These are phyloP conservation scores for Trichoderma atrobrunneum DNA, from an alignment of 2,329 filamentous ascomycete species.

Conservation along the genomic window DNA sequence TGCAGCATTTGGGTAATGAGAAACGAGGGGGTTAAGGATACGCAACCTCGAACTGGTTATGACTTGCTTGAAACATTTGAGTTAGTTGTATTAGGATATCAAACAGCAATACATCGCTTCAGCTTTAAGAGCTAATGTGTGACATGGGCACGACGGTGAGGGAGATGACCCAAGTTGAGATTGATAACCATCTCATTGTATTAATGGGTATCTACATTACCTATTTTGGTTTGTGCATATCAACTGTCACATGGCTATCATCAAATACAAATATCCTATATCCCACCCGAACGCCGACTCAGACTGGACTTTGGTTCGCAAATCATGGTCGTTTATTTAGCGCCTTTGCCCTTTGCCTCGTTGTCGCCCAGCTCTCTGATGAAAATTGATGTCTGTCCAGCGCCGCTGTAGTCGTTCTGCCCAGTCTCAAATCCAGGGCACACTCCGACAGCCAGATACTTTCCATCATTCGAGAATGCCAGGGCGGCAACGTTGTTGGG, in stretches of 20 bases:
- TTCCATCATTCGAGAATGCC: conserved; percentile 74
- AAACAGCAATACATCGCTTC: background rate
- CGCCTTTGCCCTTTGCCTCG: conserved; percentile 82
- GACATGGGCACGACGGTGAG: background rate
- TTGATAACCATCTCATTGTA: conserved; percentile 24
- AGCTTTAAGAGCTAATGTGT: background rate
- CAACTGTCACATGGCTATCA: conserved; percentile 22
- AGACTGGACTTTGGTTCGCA: conserved; percentile 24
- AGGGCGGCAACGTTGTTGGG: conserved; percentile 74
- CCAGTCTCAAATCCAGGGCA: conserved; percentile 88
- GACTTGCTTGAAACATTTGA: background rate
- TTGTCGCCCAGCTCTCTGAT: conserved; percentile 81
- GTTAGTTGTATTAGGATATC: background rate
- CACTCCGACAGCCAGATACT: conserved; percentile 72
- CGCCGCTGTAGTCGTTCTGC: conserved; percentile 71
- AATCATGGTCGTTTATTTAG: conserved; percentile 50
- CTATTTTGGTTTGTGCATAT: conserved; percentile 21
- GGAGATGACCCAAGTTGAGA: background rate
- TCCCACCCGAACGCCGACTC: conserved; percentile 33
- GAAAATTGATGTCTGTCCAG: conserved; percentile 72
- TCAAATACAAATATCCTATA: conserved; percentile 28
- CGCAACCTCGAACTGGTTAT: background rate
- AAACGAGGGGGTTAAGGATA: background rate
- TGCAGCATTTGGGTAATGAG: background rate
- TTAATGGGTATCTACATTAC: conserved; percentile 34